Base-by-base conservation (phyloP, 140 eudicot species). In the Oenanthe javanica region DNA sequence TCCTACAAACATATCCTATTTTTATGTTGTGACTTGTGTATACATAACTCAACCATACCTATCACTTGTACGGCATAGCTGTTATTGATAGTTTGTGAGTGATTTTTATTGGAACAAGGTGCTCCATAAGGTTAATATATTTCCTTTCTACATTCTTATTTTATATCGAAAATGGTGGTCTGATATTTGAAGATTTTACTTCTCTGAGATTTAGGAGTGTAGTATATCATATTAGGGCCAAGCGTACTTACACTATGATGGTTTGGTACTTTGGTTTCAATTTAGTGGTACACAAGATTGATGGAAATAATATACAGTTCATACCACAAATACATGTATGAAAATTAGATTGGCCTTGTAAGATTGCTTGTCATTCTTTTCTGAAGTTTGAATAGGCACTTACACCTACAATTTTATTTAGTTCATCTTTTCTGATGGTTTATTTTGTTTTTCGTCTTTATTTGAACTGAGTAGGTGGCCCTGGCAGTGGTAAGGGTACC, bases 401-500 rank as follows among this genome's bases (percentile, higher is more conserved):
- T 27, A 18, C 4, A 71, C 43, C 54, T 55, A 18, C 4, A 14
- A 19, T 19, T 50, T 51, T 19, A 5, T 6, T 19, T n/a, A 21
- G 40, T 50, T 57, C 10, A 42, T 31, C 63, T 19, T 57, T 25
- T 55, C 54, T 76, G 48, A 10, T 12, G 25, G 14, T 31, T 38
- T 16, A 18, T 16, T 47, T 9, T n/a, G 27, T 75, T 23, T 19
- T 67, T 6, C 4, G 64, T 78, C 50, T 12, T 11, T 15, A 78
- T 61, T 52, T 55, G 64, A 82, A 31, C 21, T 87, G 87, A 84
- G 78, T 90, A 94, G 98, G 98, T 86, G 98, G 98, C 61, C 98
- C 98, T 5, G 98, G 98, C 80, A 92, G 98, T 84, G 98, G 98
- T 51, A 94, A 94, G 89, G 98, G 98, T 63, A 94, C 98, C 76